Conservation (phyloP, 805 yeast genomes). For the Clavispora asparagi region DNA sequence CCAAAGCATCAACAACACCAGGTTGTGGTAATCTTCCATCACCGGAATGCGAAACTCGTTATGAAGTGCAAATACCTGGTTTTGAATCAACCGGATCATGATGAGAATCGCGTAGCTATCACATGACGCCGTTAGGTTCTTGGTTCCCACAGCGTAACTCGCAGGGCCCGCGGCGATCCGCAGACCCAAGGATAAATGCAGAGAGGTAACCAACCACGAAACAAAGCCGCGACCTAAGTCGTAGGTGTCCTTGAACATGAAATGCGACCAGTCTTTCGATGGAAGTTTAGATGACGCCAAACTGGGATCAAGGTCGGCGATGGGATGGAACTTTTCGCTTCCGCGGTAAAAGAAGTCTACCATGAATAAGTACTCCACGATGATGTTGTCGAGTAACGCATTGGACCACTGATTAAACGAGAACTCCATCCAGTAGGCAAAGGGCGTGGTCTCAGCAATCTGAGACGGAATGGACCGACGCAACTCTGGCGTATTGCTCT, state of each 20-base stretch:
- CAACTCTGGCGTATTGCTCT: constrained; percentile 34
- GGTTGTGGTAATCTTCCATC: constrained; percentile 63
- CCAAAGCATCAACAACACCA: constrained; percentile 70
- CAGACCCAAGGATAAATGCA: constrained; percentile 28
- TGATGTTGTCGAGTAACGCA: constrained; percentile 70
- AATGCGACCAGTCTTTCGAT: constrained; percentile 27
- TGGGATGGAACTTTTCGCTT: constrained; percentile 28
- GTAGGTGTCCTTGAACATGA: constrained; percentile 35
- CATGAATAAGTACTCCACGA: constrained; percentile 71
- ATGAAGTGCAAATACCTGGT: constrained; percentile 60
- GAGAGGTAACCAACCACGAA: constrained; percentile 37
- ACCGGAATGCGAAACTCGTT: constrained; percentile 62
- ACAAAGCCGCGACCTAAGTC: constrained; percentile 42
- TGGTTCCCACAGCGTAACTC: constrained; percentile 34
- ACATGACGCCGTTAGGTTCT: constrained; percentile 34
- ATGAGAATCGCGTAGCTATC: constrained; percentile 79
- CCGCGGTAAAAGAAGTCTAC: constrained; percentile 61
- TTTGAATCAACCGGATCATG: constrained; percentile 66
- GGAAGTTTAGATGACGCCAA: constrained; percentile 1
- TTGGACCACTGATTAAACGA: constrained; percentile 68
- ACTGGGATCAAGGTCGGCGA: constrained; percentile 13
- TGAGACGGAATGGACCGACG: constrained; percentile 58
- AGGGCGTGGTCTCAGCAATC: constrained; percentile 73
- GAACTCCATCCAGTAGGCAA: constrained; percentile 64
- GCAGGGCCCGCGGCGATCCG: constrained; percentile 12